These are phyloP conservation scores for Fusarium tricinctum DNA, from an alignment of 2,329 filamentous ascomycete species.

Conservation along the genomic window DNA sequence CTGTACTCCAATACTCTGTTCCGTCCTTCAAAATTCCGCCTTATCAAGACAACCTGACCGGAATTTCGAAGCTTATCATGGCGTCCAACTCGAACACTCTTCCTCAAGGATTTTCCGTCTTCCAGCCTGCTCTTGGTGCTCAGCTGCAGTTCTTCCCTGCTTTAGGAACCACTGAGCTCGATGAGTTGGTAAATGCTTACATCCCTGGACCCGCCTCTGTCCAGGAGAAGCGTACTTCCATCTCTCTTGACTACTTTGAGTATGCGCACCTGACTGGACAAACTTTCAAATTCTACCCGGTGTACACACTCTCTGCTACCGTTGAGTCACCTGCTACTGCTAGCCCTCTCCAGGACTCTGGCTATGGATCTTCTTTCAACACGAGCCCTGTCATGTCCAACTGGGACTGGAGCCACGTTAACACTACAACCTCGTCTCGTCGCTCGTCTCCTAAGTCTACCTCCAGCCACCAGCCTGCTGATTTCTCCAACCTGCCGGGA, in stretches of 20 bases:
- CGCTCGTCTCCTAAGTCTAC: slow-evolving; percentile 48
- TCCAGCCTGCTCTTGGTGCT: slow-evolving; percentile 69
- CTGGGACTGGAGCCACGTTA: slow-evolving; percentile 61
- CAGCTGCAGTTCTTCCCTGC: slow-evolving; percentile 76
- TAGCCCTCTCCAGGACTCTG: slow-evolving; percentile 60
- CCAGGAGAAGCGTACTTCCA: slow-evolving; percentile 69
- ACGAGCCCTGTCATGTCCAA: slow-evolving; percentile 65
- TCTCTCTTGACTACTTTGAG: slow-evolving; percentile 72
- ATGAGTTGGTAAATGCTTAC: slow-evolving; percentile 71
- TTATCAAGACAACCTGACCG: slow-evolving; percentile 17
- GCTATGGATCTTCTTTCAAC: slow-evolving; percentile 62
- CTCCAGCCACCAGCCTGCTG: slow-evolving; percentile 53
- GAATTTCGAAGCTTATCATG: slow-evolving; percentile 47
- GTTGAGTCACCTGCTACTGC: slow-evolving; percentile 61
- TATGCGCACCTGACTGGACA: slow-evolving; percentile 67
- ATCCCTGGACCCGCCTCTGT: slow-evolving; percentile 66
- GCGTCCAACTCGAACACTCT: slow-evolving; percentile 43
- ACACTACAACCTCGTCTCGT: slow-evolving; percentile 51
- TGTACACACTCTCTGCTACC: slow-evolving; percentile 57
- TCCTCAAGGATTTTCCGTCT: slow-evolving; percentile 70
- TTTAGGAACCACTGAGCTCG: slow-evolving; percentile 72
- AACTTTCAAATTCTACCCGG: slow-evolving; percentile 72
- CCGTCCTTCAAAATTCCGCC: slow-evolving; percentile 24
- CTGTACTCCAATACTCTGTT: slow-evolving; percentile 16
- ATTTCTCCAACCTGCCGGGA: slow-evolving; percentile 69